Evolutionary conservation across 2,329 filamentous ascomycete genomes (phyloP), one percentile per base, ranked within the genome.

Genomic region (Stagonosporopsis tanaceti): DNA sequence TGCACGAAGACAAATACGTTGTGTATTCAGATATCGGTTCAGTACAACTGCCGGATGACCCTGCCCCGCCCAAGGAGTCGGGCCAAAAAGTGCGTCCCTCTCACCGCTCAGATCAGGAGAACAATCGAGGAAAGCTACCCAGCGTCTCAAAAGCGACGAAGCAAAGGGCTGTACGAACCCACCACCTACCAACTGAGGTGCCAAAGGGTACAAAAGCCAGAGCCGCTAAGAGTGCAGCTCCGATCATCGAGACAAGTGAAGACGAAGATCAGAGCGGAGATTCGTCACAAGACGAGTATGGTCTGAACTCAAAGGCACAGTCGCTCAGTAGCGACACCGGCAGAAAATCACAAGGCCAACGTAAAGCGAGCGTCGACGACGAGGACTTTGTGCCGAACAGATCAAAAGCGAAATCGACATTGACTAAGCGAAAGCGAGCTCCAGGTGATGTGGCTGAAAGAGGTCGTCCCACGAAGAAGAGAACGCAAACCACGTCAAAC

Each of bases 61-160:
- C 27, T 28, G 6, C 42, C 17, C 42, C 12, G 17, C 14, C 42
- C 7, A 28, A 15, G 3, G 14, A 34, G 8, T 34, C 14, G 14
- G n/a, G 14, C 14, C 32, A n/a, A n/a, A 34, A 34, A 14, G 32
- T 4, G 15, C 12, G 5, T n/a, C 32, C 14, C 32, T 6, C 15
- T 5, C 32, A 34, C 14, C 17, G 20, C 17, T 39, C 20, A 22
- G 9, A 17, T 3, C 12, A 46, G 25, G 34, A 35, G 8, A 47
- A 38, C 17, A 32, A 27, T 20, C 65, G 60, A 9, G 64, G 64
- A 28, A 68, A 66, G 28, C 34, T 67, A 37, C 60, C 59, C 14
- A 62, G 41, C 20, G 47, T 68, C 6, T 64, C 66, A 11, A 53
- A 59, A 22, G 53, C 47, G 4, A 50, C 50, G 22, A 70, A 66